A percentile compares a stretch with the other conserved stretches of the same genome.
phyloP scores from a whole-genome alignment of 2,329 filamentous ascomycete genomes.

The Ascochyta rabiei region DNA sequence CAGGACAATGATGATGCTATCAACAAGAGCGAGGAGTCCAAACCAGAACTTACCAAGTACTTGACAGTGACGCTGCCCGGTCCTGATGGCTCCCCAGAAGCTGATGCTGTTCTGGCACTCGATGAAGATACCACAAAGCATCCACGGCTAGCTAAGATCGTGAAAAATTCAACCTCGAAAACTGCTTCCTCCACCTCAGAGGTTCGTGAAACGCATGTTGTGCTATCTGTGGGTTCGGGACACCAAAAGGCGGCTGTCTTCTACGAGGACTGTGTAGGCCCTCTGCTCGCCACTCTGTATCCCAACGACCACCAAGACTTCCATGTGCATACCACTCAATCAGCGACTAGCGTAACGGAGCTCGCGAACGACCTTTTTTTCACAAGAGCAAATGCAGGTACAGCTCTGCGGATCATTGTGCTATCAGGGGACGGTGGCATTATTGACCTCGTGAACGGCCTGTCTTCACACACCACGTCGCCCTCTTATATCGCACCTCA shows the following conservation, averaged over 20 bases:
- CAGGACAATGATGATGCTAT: neutral
- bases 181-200: conserved; percentile 1
- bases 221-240: conserved; percentile 55
- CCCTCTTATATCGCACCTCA: conserved; percentile 56
- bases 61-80: conserved; percentile 15
- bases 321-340: conserved; percentile 66
- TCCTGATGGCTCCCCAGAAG: conserved; percentile 12
- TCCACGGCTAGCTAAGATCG: conserved; percentile 26
- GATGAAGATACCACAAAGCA: conserved; percentile 21
- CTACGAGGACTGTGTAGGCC: conserved; percentile 46
- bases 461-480: conserved; percentile 47
- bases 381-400: conserved; percentile 55
- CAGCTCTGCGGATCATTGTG: conserved; percentile 65
- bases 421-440: conserved; percentile 88
- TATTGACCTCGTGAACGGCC: conserved; percentile 78
- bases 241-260: conserved; percentile 49
- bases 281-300: conserved; percentile 52
- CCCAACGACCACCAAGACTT: conserved; percentile 49
- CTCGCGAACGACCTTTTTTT: conserved; percentile 62
- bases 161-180: conserved; percentile 15
- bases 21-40: conserved; percentile 1
- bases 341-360: conserved; percentile 66
- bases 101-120: conserved; percentile 16
- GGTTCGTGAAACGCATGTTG: conserved; percentile 47
- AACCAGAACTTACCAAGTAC: neutral